A percentile compares a stretch with the other conserved stretches of the same genome.
These are phyloP conservation scores for Adansonia digitata DNA, from an alignment of 345 rosid genomes.

Conservation along the genomic window DNA sequence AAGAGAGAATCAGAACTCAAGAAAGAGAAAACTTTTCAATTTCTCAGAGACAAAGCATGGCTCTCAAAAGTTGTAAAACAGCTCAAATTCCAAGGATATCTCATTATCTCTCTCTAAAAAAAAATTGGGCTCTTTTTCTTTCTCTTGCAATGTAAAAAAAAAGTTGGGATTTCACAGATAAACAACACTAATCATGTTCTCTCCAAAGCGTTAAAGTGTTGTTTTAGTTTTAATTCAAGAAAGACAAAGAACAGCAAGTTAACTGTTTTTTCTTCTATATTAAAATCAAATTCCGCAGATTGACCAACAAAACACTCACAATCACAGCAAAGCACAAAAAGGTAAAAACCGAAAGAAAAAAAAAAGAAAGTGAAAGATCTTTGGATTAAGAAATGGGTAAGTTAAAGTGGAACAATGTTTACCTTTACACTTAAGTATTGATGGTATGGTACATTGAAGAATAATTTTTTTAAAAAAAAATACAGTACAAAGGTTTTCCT, in stretches of 20 bases:
- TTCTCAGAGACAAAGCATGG: constrained; percentile 50
- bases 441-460: constrained; percentile 26
- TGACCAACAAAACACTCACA: constrained; percentile 18
- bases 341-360: constrained; percentile 17
- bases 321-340: constrained; percentile 40
- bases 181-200: constrained; percentile 51
- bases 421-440: constrained; percentile 25
- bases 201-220: constrained; percentile 53
- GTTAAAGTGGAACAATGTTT: constrained; percentile 2
- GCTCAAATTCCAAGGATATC: constrained; percentile 57
- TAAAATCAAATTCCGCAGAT: constrained; percentile 23
- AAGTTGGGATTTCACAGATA: constrained; percentile 2
- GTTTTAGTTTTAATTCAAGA: constrained; percentile 19
- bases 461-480: not conserved
- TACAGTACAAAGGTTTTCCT: not conserved
- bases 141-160: constrained; percentile 9
- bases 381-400: constrained; percentile 24
- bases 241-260: constrained; percentile 50
- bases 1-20: constrained; percentile 22
- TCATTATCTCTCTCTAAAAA: constrained; percentile 11
- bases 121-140: constrained; percentile 6
- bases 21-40: constrained; percentile 20
- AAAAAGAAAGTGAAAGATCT: constrained; percentile 8
- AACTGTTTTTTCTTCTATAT: constrained; percentile 31
- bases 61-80: constrained; percentile 70